Evolutionary conservation across 1,139 yeast genomes (phyloP).

Genomic region (Candida anutae): DNA sequence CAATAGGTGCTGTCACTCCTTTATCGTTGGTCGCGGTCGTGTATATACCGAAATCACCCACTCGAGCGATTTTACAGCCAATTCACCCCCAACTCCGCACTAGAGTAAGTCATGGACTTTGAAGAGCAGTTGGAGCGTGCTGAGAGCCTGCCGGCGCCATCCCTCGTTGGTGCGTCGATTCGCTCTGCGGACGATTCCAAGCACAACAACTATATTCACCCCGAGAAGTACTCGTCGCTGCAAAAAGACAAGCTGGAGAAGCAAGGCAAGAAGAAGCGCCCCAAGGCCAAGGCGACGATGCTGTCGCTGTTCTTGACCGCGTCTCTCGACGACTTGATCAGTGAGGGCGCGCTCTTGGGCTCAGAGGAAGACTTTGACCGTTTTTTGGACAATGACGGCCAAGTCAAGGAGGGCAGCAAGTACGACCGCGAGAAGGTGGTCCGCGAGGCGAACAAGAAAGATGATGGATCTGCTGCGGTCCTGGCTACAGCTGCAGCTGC

Average conservation of each 20-base stretch:
- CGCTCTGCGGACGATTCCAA: conserved; percentile 45
- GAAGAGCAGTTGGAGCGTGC: conserved; percentile 54
- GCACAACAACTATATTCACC: conserved; percentile 42
- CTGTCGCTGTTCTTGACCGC: conserved; percentile 22
- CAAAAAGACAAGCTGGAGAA: conserved; percentile 19
- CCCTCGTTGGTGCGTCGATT: conserved; percentile 48
- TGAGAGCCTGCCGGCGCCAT: conserved; percentile 43
- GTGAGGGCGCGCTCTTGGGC: conserved; percentile 53
- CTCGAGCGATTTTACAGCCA: too few relatives aligned
- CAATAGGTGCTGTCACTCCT: too few relatives aligned
- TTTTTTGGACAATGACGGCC: conserved; percentile 45
- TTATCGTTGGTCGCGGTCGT: too few relatives aligned
- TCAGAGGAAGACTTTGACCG: conserved; percentile 50
- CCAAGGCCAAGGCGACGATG: conserved; percentile 6
- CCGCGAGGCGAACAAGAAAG: conserved; percentile 5
- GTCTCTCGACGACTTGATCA: conserved; percentile 48
- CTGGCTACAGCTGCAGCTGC: neutral
- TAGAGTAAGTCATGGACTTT: conserved; percentile 47
- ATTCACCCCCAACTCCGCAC: too few relatives aligned
- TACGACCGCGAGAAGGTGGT: conserved; percentile 9
- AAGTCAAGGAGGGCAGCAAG: conserved; percentile 40
- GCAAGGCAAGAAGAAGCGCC: conserved; percentile 11
- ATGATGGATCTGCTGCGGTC: neutral
- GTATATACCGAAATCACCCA: too few relatives aligned
- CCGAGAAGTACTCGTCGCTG: conserved; percentile 7